Conservation (phyloP, 768 basidiomycete genomes). For the Tricholoma sp. region DNA sequence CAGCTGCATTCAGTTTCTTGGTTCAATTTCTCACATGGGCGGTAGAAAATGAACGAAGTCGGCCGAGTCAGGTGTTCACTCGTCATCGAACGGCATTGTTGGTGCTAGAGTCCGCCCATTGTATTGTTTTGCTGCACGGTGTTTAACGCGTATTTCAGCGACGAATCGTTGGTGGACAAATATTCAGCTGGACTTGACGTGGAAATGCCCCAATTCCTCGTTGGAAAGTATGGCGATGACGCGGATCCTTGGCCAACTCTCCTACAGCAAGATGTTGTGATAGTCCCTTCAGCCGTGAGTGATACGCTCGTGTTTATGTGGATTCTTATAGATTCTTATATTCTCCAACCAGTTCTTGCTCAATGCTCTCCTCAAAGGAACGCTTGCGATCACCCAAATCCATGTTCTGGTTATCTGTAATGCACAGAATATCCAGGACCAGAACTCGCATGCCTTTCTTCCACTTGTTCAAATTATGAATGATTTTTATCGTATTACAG, state of each 20-base stretch:
- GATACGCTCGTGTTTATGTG: not conserved
- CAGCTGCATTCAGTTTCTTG: constrained; percentile 25
- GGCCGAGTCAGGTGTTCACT: constrained; percentile 8
- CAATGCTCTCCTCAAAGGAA: constrained; percentile 30
- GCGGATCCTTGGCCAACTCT: constrained; percentile 21
- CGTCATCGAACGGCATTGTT: constrained; percentile 24
- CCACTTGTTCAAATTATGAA: constrained; percentile 40
- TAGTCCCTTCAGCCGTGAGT: constrained; percentile 37
- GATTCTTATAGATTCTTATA: constrained; percentile 6
- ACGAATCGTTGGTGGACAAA: constrained; percentile 14
- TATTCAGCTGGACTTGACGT: constrained; percentile 18
- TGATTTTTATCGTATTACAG: constrained; percentile 37
- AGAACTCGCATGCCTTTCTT: constrained; percentile 29
- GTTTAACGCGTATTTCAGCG: constrained; percentile 13
- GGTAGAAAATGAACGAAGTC: constrained; percentile 21
- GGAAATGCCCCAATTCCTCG: constrained; percentile 11
- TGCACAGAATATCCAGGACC: constrained; percentile 31
- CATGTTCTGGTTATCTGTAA: constrained; percentile 40
- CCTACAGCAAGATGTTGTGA: constrained; percentile 29
- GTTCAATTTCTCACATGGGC: constrained; percentile 24
- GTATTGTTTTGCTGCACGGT: not conserved
- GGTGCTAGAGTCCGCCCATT: constrained; percentile 26
- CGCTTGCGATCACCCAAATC: constrained; percentile 38
- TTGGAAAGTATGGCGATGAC: constrained; percentile 25
- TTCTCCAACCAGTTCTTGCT: constrained; percentile 31